Base-by-base conservation (phyloP, 768 basidiomycete genomes). In the Lentinula guzmanii region DNA sequence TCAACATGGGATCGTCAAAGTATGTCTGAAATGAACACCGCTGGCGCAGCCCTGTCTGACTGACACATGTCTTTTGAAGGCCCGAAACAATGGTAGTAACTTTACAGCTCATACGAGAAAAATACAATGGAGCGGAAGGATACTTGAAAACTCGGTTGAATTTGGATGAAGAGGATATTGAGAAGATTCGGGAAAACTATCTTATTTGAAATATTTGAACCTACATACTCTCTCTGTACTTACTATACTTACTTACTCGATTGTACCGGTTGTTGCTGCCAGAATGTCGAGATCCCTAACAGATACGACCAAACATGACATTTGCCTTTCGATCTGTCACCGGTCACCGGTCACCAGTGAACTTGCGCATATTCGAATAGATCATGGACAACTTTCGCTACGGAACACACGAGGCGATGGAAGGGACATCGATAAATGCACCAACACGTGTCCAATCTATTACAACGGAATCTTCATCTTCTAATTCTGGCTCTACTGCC, bases 1-100 rank as follows among this genome's bases (percentile, higher is more conserved):
- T 70, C 28, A 77, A 74, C 34, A 72, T 78, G 71, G 70, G 64
- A 6, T 71, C 67, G 21, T 67, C 77, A 8, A 74, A 65, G 77
- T 76, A 57, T 41, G 70, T 65, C 10, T 1, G 42, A 21, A 31
- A n/a, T 8, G 28, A n/a, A 56, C 5, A 21, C 11, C 9, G 39
- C 24, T 28, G 13, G 37, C 28, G 41, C 21, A 21, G 33, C 13
- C 39, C 18, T 61, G 24, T n/a, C 39, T n/a, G 18, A 18, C 16
- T 18, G 9, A 37, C 9, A 54, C 28, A 60, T 8, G 42, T 37
- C 10, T 33, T 62, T 54, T 46, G n/a, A 31, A 79, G 80, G 62
- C 69, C 69, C 28, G 70, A 76, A 62, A 73, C 70, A 5, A 78
- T 77, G 75, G 42, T 64, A 21, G 72, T 72, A 13, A 64, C 67